Conservation (phyloP, 306 rosid species). For the Malus orientalis region DNA sequence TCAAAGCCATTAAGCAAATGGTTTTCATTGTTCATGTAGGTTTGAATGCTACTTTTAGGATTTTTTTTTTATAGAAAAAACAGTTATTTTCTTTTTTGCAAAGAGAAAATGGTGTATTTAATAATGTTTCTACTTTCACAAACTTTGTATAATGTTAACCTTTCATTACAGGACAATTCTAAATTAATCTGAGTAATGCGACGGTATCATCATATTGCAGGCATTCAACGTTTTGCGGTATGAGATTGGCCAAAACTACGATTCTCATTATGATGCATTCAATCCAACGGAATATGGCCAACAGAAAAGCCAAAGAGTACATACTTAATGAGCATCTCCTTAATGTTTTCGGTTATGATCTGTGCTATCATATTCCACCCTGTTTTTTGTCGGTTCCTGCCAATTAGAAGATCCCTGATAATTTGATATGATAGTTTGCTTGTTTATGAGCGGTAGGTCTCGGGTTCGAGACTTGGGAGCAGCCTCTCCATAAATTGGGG, state of each 20-base stretch:
- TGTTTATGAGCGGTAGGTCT: not conserved
- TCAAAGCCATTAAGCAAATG: not conserved
- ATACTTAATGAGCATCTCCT: not conserved
- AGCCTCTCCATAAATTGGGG: too few species aligned
- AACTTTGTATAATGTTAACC: conserved; percentile 1
- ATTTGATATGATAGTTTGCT: not conserved
- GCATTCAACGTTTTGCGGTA: conserved; percentile 56
- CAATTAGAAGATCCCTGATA: not conserved
- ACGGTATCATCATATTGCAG: conserved; percentile 28
- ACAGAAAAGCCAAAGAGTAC: conserved; percentile 55
- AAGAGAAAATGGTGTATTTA: not conserved
- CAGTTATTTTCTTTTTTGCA: not conserved
- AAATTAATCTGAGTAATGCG: conserved; percentile 13
- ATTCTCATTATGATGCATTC: conserved; percentile 59
- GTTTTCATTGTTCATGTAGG: not conserved
- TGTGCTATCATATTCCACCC: not conserved
- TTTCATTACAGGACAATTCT: conserved; percentile 19
- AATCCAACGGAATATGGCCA: conserved; percentile 41
- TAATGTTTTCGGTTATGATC: not conserved
- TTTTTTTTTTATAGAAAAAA: not conserved
- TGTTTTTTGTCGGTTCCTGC: not conserved
- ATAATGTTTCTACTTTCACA: not conserved
- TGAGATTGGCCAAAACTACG: conserved; percentile 56
- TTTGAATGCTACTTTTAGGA: not conserved
- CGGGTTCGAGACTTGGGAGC: too few species aligned